Evolutionary conservation across 306 rosid genomes (phyloP), one percentile per base, ranked within the genome.

Genomic region (Fagus sylvatica): DNA sequence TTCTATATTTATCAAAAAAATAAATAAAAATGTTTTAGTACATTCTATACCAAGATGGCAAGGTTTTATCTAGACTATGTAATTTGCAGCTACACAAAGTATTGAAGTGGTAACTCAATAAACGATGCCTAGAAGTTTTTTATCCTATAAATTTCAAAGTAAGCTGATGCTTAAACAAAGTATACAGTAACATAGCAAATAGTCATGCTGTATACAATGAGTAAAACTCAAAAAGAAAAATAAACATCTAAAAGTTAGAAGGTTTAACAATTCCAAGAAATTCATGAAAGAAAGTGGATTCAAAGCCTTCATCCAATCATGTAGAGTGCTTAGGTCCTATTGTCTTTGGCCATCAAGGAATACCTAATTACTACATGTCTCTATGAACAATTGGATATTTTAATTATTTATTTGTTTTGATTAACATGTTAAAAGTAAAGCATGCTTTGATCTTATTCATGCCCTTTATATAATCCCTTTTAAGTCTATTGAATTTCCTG

Each of bases 391-490:
- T 53, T 5, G 34, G 57, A 56, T 73, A 36, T 37, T 66, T 34
- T 69, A 77, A 74, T 53, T 15, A 48, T 53, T 6, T 19, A 19
- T 33, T 70, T 48, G 56, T 69, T 48, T 9, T 59, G 40, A 32
- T 42, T 65, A 57, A 55, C 69, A 40, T 71, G 73, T 48, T 37
- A 62, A 34, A 43, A 78, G 82, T 79, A 76, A 41, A 73, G 62
- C 72, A 69, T 42, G 46, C 28, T 66, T 66, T 65, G 59, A 77
- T 76, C 60, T 69, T 61, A 40, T 74, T 72, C 72, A 71, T 71
- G 19, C 74, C 19, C 36, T 71, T 67, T 79, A 17, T 36, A 53
- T 70, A 48, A n/a, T 76, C 70, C 76, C 65, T 62, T 74, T 80
- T 57, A 49, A 77, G 65, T 62, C 67, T 54, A 42, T 32, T 22